Evolutionary conservation across 179 eudicot species (phyloP), one percentile per base, ranked within the genome.

Genomic region (Drosera spatulata): DNA sequence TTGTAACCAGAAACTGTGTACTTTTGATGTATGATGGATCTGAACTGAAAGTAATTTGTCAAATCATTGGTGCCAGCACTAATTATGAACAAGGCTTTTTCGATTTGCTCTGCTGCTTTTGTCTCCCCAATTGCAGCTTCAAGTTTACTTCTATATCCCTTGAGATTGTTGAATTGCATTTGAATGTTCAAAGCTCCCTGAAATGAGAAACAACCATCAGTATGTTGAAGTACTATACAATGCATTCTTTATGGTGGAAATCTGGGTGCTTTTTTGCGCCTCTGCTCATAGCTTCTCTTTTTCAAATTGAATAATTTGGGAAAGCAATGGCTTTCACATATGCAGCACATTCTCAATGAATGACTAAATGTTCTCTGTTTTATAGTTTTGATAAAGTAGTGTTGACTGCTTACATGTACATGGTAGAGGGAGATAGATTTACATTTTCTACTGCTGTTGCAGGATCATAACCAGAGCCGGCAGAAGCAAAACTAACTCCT

Each of bases 401-500:
- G 33, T 22, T 22, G 33, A 22, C 33, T 22, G 33, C 33, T 22
- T 22, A 22, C 33, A 22, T 22, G 33, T 22, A 22, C 33, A 22
- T 22, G 33, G 33, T 22, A 22, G 33, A 22, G 33, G 33, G 33
- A 22, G 33, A 22, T 22, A 22, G 33, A 22, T 22, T 22, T 22
- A 22, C 33, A 22, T 22, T 22, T 22, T 22, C 33, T 22, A 22
- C 1, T 22, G 86, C 62, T 0, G 96, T 87, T 12, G 55, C 61
- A 51, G 81, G 79, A 57, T 87, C 96, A 43, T 76, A 83, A 11
- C 96, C 93, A 0, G 85, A 61, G 7, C 80, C 82, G 7, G 87
- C 83, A 2, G 96, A 85, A 44, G 89, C 96, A 44, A 88, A 88
- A 64, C 84, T 81, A 38, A 82, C 94, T 10, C 95, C 95, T 2